Conservation (phyloP, 2,329 filamentous ascomycete genomes). For the Monosporascus sp. region DNA sequence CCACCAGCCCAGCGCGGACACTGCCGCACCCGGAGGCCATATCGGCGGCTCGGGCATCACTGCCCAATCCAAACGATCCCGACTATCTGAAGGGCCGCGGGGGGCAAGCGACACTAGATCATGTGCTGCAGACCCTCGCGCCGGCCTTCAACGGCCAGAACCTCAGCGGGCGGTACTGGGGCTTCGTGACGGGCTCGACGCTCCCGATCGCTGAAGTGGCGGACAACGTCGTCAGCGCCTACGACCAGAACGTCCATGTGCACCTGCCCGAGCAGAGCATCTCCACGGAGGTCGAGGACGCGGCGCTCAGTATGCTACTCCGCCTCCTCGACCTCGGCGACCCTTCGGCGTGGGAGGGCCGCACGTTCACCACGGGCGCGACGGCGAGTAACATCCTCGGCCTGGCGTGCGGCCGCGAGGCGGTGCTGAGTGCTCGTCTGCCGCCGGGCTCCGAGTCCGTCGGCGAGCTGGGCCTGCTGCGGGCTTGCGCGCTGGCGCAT, state of each 20-base stretch:
- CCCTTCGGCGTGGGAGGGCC: constrained; percentile 52
- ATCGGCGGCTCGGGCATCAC: constrained; percentile 32
- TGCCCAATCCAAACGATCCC: constrained; percentile 28
- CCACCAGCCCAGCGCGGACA: constrained; percentile 23
- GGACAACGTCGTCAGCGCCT: constrained; percentile 74
- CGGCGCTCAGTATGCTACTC: constrained; percentile 63
- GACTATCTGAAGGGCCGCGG: constrained; percentile 29
- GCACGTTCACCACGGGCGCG: constrained; percentile 54
- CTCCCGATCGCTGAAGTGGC: constrained; percentile 76
- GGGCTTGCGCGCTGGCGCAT: constrained; percentile 59
- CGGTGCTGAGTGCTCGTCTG: constrained; percentile 41
- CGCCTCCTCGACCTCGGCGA: constrained; percentile 60
- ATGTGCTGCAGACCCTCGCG: constrained; percentile 42
- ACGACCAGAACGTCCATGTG: constrained; percentile 81
- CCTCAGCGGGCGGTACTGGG: constrained; percentile 68
- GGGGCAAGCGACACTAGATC: constrained; percentile 29
- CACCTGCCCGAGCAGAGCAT: constrained; percentile 74
- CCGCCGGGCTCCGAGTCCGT: constrained; percentile 38
- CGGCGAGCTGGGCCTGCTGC: constrained; percentile 64
- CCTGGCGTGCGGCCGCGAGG: constrained; percentile 60
- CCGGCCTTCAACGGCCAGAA: constrained; percentile 63
- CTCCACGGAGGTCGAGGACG: constrained; percentile 70
- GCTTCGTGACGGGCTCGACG: constrained; percentile 79
- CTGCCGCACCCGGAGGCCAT: constrained; percentile 34
- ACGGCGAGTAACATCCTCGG: constrained; percentile 82